Percentiles rank a stretch among this genome's conserved stretches.
Conservation (phyloP, 306 rosid species). For the Prunus persica region Prunus_persica_NCBIv2 NC_034015.1:12250001-12250500, state of each 20-base stretch:
- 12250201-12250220: not conserved
- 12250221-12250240: not conserved
- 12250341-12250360: not conserved
- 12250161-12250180: not conserved
- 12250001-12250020: not conserved
- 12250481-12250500: conserved; percentile 89
- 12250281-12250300: not conserved
- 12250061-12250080: not conserved
- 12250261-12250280: not conserved
- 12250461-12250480: conserved; percentile 98
- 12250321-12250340: not conserved
- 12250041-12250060: not conserved
- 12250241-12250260: not conserved
- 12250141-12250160: not conserved
- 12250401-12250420: conserved; percentile 67
- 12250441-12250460: conserved; percentile 95
- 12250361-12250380: conserved; percentile 23
- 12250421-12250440: conserved; percentile 95
- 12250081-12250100: not conserved
- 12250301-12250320: not conserved
- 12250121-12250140: not conserved
- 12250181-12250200: not conserved
- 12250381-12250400: conserved; percentile 19
- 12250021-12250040: not conserved
- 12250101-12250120: not conserved